phyloP scores from a whole-genome alignment of 176 grass and related monocot genomes.

The Paspalum vaginatum region DNA sequence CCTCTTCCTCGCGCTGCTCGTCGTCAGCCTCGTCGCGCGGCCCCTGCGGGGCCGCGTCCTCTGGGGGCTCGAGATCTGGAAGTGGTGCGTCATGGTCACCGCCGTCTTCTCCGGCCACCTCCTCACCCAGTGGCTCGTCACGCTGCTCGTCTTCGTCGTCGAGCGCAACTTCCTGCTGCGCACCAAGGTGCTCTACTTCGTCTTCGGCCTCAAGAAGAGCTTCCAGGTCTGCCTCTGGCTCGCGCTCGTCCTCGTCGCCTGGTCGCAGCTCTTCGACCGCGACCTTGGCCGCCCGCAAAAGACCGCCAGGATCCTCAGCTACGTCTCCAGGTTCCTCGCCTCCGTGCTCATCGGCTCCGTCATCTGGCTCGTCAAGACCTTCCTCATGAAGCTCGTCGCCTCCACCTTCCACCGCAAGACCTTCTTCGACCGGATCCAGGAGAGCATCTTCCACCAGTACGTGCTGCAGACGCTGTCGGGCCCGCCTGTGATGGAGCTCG shows the following conservation, averaged over 20 bases:
- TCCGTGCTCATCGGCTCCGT: slow-evolving; percentile 63
- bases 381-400: slow-evolving; percentile 88
- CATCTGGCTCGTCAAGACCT: slow-evolving; percentile 79
- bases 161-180: slow-evolving; percentile 94
- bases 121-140: slow-evolving; percentile 72
- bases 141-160: slow-evolving; percentile 66
- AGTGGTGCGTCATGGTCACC: slow-evolving; percentile 88
- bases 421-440: slow-evolving; percentile 97
- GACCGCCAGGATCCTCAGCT: slow-evolving; percentile 61
- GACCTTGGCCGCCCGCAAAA: slow-evolving; percentile 40
- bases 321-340: slow-evolving; percentile 62
- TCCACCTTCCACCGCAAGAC: slow-evolving; percentile 87
- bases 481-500: slow-evolving; percentile 77
- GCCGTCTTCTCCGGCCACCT: slow-evolving; percentile 77
- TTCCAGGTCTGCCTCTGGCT: slow-evolving; percentile 85
- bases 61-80: slow-evolving; percentile 87
- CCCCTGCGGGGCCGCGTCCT: slow-evolving; percentile 45
- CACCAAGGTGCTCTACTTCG: slow-evolving; percentile 96
- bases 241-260: slow-evolving; percentile 63
- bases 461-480: slow-evolving; percentile 85
- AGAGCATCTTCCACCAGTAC: slow-evolving; percentile 90
- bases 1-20: slow-evolving; percentile 65
- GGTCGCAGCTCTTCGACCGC: slow-evolving; percentile 74
- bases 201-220: slow-evolving; percentile 80
- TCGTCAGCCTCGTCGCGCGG: slow-evolving; percentile 63